These are phyloP conservation scores for Plasmodium coatneyi DNA, from an alignment of 169 alveolate species.

Conservation along the genomic window DNA sequence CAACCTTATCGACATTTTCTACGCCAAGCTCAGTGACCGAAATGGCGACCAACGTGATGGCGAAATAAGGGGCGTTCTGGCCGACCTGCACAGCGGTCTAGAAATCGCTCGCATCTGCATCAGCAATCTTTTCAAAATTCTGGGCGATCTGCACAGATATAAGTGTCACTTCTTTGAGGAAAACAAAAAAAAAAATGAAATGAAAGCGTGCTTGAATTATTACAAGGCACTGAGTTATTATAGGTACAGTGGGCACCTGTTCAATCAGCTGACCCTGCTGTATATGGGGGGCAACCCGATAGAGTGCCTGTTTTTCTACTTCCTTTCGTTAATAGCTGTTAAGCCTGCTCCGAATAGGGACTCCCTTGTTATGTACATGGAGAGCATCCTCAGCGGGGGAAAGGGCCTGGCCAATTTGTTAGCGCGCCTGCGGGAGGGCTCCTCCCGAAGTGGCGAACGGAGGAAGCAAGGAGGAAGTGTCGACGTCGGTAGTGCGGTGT, in stretches of 20 bases:
- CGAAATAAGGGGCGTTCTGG: not conserved
- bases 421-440: not conserved
- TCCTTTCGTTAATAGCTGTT: constrained; percentile 37
- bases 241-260: constrained; percentile 37
- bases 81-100: not conserved
- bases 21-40: not conserved
- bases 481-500: not conserved
- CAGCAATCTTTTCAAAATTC: constrained; percentile 30
- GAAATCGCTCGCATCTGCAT: constrained; percentile 35
- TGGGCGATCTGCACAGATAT: constrained; percentile 52
- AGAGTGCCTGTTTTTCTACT: constrained; percentile 28
- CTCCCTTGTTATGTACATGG: constrained; percentile 16
- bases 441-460: not conserved
- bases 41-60: not conserved
- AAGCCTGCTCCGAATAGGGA: constrained; percentile 38
- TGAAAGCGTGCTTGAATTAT: constrained; percentile 45
- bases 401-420: not conserved
- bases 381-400: constrained; percentile 12
- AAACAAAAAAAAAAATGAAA: constrained; percentile 21
- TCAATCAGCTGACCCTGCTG: constrained; percentile 38
- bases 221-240: constrained; percentile 38
- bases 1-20: constrained; percentile 30
- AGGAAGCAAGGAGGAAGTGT: not conserved
- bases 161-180: constrained; percentile 28
- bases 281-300: constrained; percentile 31